phyloP scores from a whole-genome alignment of 2,329 filamentous ascomycete species.

The Hypoxylon sp. region DNA sequence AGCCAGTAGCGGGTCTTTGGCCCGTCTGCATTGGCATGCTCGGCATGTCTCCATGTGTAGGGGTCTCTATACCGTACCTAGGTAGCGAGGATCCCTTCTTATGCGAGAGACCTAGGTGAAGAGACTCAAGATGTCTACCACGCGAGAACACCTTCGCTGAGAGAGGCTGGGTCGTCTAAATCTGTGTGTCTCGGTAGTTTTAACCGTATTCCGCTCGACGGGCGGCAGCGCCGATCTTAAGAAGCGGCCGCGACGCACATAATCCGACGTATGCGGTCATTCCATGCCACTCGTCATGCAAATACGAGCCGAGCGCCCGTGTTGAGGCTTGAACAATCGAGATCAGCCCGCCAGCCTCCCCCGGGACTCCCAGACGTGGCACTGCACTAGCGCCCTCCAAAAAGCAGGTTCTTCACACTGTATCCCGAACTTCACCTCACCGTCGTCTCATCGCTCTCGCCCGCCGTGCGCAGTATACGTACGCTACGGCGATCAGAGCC shows the following conservation, averaged over 20 bases:
- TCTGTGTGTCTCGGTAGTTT: constrained; percentile 9
- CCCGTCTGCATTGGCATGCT: not conserved
- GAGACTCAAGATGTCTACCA: constrained; percentile 2
- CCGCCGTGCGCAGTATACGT: not conserved
- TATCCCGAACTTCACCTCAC: constrained; percentile 27
- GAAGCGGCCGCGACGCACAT: constrained; percentile 13
- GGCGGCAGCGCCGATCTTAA: constrained; percentile 31
- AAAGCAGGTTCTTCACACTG: constrained; percentile 30
- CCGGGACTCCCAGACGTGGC: constrained; percentile 30
- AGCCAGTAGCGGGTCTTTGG: constrained; percentile 23
- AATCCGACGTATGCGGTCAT: constrained; percentile 36
- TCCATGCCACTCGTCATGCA: constrained; percentile 25
- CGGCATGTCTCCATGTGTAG: no score
- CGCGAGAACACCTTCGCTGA: not conserved
- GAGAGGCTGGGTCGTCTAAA: no score
- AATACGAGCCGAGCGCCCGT: constrained; percentile 33
- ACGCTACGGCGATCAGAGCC: constrained; percentile 8
- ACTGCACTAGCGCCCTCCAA: constrained; percentile 31
- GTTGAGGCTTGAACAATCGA: constrained; percentile 33
- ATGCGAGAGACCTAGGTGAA: not conserved
- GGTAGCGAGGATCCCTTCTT: not conserved
- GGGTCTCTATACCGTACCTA: no score
- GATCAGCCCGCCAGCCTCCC: constrained; percentile 35
- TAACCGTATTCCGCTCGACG: constrained; percentile 7
- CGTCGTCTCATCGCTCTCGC: constrained; percentile 7